A percentile compares a stretch with the other conserved stretches of the same genome.
phyloP scores from a whole-genome alignment of 352 stramenopile species.

The Globisporangium nodosum region DNA sequence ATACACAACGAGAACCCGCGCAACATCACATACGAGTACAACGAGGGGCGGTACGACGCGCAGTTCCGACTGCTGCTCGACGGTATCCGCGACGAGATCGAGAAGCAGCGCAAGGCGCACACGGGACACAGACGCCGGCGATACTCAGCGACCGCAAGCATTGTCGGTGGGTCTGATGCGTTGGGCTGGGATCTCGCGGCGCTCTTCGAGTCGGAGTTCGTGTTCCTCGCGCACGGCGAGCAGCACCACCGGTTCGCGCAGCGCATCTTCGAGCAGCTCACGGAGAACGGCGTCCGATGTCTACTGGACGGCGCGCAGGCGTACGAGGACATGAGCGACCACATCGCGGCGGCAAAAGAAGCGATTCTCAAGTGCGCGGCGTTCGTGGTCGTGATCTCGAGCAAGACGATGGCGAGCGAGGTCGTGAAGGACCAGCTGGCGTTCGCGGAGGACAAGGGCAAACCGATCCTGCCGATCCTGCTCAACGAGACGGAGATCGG shows the following conservation, averaged over 20 bases:
- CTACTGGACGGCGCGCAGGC: slow-evolving; percentile 45
- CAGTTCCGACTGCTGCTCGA: slow-evolving; percentile 78
- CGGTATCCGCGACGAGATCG: slow-evolving; percentile 76
- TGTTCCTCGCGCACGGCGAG: slow-evolving; percentile 71
- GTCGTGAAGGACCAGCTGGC: slow-evolving; percentile 78
- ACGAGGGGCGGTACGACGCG: slow-evolving; percentile 52
- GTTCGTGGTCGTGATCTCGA: slow-evolving; percentile 71
- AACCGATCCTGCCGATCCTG: slow-evolving; percentile 67
- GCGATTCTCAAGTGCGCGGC: slow-evolving; percentile 72
- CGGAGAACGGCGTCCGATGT: slow-evolving; percentile 43
- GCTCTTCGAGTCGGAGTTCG: slow-evolving; percentile 33
- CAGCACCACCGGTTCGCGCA: slow-evolving; percentile 25
- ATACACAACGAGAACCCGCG: slow-evolving; percentile 48
- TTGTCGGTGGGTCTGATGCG: slow-evolving; percentile 11
- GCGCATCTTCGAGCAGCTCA: slow-evolving; percentile 47
- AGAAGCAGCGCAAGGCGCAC: slow-evolving; percentile 57
- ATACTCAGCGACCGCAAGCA: slow-evolving; percentile 7
- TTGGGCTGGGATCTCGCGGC: slow-evolving; percentile 31
- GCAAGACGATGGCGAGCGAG: slow-evolving; percentile 55
- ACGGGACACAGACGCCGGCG: not conserved
- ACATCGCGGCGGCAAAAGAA: slow-evolving; percentile 66
- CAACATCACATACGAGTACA: slow-evolving; percentile 63
- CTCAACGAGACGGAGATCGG: slow-evolving; percentile 69
- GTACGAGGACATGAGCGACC: slow-evolving; percentile 48
- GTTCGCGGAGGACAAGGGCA: slow-evolving; percentile 76